Percentiles rank a stretch among this genome's conserved stretches.
These are phyloP conservation scores for Pistacia vera DNA, from an alignment of 345 rosid genomes.

Conservation along the genomic window DNA sequence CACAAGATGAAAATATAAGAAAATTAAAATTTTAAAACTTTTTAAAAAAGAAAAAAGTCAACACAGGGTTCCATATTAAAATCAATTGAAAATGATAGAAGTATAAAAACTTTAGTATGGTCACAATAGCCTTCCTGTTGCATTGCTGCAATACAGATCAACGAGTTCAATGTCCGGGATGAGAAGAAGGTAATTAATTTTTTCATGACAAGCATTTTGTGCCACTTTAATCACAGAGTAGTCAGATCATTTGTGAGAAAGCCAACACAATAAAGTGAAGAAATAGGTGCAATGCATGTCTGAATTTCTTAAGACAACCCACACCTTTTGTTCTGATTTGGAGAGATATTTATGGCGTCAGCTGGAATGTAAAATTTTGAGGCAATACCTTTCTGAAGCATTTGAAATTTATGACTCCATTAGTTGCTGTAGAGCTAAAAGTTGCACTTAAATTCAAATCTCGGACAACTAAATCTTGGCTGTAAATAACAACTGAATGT, in stretches of 20 bases:
- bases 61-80: too few relatives aligned
- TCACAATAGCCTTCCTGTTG: background rate
- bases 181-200: too few relatives aligned
- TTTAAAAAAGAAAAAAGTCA: too few relatives aligned
- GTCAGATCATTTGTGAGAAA: background rate
- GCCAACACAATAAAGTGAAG: background rate
- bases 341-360: background rate
- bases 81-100: too few relatives aligned
- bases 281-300: too few relatives aligned
- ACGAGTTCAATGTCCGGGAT: too few relatives aligned
- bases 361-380: constrained; percentile 3
- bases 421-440: constrained; percentile 27
- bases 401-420: constrained; percentile 65
- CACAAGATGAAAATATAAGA: too few relatives aligned
- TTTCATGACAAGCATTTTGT: too few relatives aligned
- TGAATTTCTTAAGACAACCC: background rate
- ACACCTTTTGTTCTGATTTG: background rate
- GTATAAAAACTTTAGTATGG: too few relatives aligned
- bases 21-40: too few relatives aligned
- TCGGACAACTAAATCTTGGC: constrained; percentile 66
- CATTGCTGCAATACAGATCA: too few relatives aligned
- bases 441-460: constrained; percentile 30
- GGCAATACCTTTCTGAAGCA: constrained; percentile 78
- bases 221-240: background rate
- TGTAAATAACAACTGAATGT: constrained; percentile 68